A percentile compares a stretch with the other conserved stretches of the same genome.
These are phyloP conservation scores for Aspergillus brunneoviolaceus DNA, from an alignment of 2,329 filamentous ascomycete genomes.

Conservation along the genomic window DNA sequence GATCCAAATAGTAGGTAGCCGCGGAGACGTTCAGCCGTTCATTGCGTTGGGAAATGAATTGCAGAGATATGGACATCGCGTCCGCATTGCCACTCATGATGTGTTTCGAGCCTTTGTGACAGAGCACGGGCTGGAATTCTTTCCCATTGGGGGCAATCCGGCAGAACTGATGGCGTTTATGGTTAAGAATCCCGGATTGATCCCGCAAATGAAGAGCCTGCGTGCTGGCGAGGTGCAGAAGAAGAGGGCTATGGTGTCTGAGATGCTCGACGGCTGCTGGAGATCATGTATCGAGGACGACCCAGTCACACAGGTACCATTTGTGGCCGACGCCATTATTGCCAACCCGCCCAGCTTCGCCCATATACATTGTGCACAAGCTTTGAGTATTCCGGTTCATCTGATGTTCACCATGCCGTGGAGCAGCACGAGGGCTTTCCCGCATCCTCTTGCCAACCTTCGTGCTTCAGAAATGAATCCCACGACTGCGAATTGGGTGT, in stretches of 20 bases:
- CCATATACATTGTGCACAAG: conserved; percentile 54
- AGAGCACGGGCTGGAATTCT: conserved; percentile 57
- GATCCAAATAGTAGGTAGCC: conserved; percentile 59
- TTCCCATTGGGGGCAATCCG: conserved; percentile 58
- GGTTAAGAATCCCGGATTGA: conserved; percentile 50
- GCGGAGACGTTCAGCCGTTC: conserved; percentile 60
- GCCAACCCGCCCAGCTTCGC: conserved; percentile 56
- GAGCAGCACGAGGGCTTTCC: conserved; percentile 46
- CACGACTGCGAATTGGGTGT: conserved; percentile 44
- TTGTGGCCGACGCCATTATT: conserved; percentile 57
- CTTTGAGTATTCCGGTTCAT: conserved; percentile 51
- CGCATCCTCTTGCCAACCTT: conserved; percentile 53
- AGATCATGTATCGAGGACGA: conserved; percentile 40
- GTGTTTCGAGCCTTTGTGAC: conserved; percentile 56
- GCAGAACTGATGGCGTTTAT: conserved; percentile 54
- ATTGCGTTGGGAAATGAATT: conserved; percentile 56
- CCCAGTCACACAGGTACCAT: conserved; percentile 36
- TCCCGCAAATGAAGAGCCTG: conserved; percentile 39
- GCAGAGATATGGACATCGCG: conserved; percentile 53
- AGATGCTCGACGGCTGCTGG: conserved; percentile 44
- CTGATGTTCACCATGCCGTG: conserved; percentile 57
- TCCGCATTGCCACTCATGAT: conserved; percentile 58
- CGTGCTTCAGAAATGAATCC: conserved; percentile 35
- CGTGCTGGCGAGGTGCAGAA: conserved; percentile 35
- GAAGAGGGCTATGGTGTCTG: conserved; percentile 34